Conservation (phyloP, 352 stramenopile genomes). For the Globisporangium lucens region DNA sequence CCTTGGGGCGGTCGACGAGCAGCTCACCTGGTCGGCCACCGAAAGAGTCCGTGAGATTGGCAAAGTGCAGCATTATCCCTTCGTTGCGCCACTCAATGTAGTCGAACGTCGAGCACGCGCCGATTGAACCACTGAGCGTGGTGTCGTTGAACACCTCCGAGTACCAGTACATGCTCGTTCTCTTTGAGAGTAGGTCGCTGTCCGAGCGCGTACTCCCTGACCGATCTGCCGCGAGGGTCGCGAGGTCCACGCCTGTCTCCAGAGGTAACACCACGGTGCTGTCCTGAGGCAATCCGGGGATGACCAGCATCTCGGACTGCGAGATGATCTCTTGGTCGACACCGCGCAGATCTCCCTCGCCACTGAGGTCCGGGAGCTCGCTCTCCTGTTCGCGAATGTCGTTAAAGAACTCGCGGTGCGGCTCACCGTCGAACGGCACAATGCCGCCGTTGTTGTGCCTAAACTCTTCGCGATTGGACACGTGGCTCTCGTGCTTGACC, state of each 20-base stretch:
- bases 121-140: slow-evolving; percentile 70
- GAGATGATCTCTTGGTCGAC: slow-evolving; percentile 42
- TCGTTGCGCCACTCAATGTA: slow-evolving; percentile 93
- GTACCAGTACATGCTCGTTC: slow-evolving; percentile 66
- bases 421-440: slow-evolving; percentile 81
- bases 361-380: slow-evolving; percentile 37
- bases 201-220: slow-evolving; percentile 2
- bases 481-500: slow-evolving; percentile 82
- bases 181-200: slow-evolving; percentile 14
- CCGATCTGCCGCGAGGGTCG: slow-evolving; percentile 22
- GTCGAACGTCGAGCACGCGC: slow-evolving; percentile 91
- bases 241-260: slow-evolving; percentile 49
- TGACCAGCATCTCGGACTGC: slow-evolving; percentile 48
- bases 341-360: slow-evolving; percentile 30
- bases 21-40: slow-evolving; percentile 34
- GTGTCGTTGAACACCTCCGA: slow-evolving; percentile 54
- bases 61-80: slow-evolving; percentile 93
- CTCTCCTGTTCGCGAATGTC: slow-evolving; percentile 56
- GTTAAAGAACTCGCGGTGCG: slow-evolving; percentile 79
- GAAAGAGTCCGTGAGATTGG: slow-evolving; percentile 92
- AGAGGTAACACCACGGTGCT: slow-evolving; percentile 48
- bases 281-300: slow-evolving; percentile 48
- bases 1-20: slow-evolving; percentile 86
- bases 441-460: slow-evolving; percentile 70
- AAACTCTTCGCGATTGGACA: slow-evolving; percentile 81